Evolutionary conservation across 805 yeast genomes (phyloP), one percentile per base, ranked within the genome.

Genomic region (Lachancea dasiensis): DNA sequence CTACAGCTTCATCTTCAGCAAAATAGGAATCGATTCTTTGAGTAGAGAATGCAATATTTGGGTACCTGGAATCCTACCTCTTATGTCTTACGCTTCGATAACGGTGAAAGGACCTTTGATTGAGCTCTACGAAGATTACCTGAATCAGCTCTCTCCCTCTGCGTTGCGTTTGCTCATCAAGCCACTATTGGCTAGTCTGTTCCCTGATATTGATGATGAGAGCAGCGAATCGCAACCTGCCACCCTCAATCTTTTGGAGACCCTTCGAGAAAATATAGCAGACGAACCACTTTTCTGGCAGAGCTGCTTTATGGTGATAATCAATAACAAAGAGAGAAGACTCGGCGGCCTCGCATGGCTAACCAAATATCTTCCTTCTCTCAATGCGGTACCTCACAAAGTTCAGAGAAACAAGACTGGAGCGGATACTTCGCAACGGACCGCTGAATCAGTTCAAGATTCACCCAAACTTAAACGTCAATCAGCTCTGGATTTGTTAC

Each of bases 171-270:
- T 72, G 17, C 58, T 86, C 13, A 64, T 83, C 23, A 78, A 75
- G 40, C 87, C 97, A 0, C 51, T 90, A 6, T 60, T 90, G 4
- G 67, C 87, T 34, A 75, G 90, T 44, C 67, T 89, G 23, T 60
- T 90, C 3, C 87, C 95, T 0, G 95, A 95, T 0, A 72, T 92
- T 36, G 98, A 92, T 50, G 97, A 92, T 50, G 95, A 89, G 47
- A 76, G 89, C 27, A 77, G 89, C 15, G 98, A 92, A 51, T 79
- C 79, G 22, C 90, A 82, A 53, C 69, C 67, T 10, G 72, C 79
- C 2, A 72, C 79, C 1, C 46, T 86, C 38, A 63, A 64, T 0
- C 54, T 90, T 28, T 66, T 90, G 25, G 87, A 79, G 32, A 56
- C 64, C 1, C 68, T 89, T 48, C 75, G 77, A 46, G 50, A 41